Evolutionary conservation across 2,329 filamentous ascomycete genomes (phyloP), one percentile per base, ranked within the genome.

Genomic region (Diplodia sapinea): DNA sequence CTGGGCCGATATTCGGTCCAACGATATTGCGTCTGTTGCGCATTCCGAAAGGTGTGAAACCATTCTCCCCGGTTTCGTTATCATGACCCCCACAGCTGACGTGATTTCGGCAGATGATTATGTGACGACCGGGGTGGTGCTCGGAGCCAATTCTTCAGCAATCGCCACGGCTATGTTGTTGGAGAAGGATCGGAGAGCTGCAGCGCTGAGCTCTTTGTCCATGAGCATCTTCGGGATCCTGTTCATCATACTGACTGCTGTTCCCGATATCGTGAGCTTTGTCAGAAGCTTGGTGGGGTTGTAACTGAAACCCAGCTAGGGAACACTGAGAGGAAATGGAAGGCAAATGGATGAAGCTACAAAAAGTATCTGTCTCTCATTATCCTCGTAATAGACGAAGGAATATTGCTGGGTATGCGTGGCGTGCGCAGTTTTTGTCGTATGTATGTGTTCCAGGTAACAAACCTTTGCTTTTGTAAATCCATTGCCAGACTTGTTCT

Each of bases 211-310:
- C 84, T 87, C 84, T 70, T 75, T 89, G 29, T 85, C 85, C 0
- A 88, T 89, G 87, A 85, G 83, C 62, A 70, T 88, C 9, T 88
- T 89, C 71, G 86, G 86, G 9, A 85, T 86, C 2, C 83, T 88
- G 12, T 88, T 85, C 0, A 82, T 88, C 17, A 76, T 86, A 4
- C 82, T 88, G 71, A 88, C 86, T 7, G 38, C 1, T 86, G 82
- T 88, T 47, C 85, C 86, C 12, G 80, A 82, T 0, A 80, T 87
- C 36, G 83, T 82, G 0, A 78, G 75, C 12, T 77, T 83, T 2
- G 78, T 88, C 4, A n/a, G 56, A 11, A 26, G 38, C 23, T 20
- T 47, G 20, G 56, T 47, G 2, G 56, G 38, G 7, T 20, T 77
- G 80, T 64, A 80, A 52, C 9, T 20, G 33, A 7, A 15, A 3